Percentiles rank a stretch among this genome's conserved stretches.
Conservation (phyloP, 148 eudicot genomes). For the Rhododendron henanense region DNA sequence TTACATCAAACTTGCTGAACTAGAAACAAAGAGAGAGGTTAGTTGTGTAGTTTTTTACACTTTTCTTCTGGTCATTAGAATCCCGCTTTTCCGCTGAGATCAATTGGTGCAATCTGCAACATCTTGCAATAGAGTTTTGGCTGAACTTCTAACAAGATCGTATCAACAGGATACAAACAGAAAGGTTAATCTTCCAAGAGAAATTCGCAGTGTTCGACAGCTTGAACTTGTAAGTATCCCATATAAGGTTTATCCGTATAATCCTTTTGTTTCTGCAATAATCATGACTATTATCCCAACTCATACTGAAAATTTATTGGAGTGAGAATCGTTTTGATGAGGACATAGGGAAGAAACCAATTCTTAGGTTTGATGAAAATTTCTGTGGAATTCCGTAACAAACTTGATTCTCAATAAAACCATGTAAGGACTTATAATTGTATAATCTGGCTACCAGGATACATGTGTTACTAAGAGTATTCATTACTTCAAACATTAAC, state of each 20-base stretch:
- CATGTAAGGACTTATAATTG: not conserved
- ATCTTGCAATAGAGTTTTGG: not conserved
- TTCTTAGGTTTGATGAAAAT: not conserved
- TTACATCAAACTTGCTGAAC: conserved; percentile 92
- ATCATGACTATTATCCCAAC: not conserved
- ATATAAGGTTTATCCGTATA: not conserved
- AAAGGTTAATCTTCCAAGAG: conserved; percentile 73
- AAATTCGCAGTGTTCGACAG: conserved; percentile 79
- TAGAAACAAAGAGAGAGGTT: conserved; percentile 94
- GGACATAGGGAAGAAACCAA: not conserved
- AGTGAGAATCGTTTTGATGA: not conserved
- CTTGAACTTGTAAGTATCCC: conserved; percentile 81
- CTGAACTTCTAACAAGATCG: conserved; percentile 8
- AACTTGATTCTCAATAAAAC: not conserved
- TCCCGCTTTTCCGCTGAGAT: not conserved
- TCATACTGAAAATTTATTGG: not conserved
- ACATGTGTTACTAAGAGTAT: not conserved
- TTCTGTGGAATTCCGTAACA: not conserved
- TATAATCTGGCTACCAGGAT: not conserved
- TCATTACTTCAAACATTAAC: not conserved
- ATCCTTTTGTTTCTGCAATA: not conserved
- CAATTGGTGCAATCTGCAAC: not conserved
- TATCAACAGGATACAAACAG: conserved; percentile 77
- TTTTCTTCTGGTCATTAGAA: conserved; percentile 1
- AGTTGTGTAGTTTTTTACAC: conserved; percentile 6